Evolutionary conservation across 306 rosid species (phyloP), one percentile per base, ranked within the genome.

Genomic region (Acacia confusa): DNA sequence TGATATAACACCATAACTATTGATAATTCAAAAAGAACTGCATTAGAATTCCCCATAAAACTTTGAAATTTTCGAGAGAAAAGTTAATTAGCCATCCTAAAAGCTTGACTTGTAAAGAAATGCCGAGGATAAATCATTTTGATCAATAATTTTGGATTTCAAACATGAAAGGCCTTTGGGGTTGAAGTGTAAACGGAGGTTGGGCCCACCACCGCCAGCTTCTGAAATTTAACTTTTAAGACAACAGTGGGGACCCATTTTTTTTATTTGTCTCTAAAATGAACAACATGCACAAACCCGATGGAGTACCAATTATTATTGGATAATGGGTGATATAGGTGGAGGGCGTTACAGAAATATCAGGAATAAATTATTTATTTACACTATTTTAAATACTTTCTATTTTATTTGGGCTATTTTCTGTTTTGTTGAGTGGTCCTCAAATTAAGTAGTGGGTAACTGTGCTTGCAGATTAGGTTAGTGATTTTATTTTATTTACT

Each of bases 1-100:
- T 76, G 99, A 90, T 91, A 89, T 90, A 83, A 95, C 97, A 75
- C 99, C 99, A 77, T 86, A 95, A 69, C 97, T 90, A 91, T 77
- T 30, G 44, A 55, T 41, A 75, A 79, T 78, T 79, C 75, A 86
- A 28, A 74, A 67, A 83, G 79, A 53, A 69, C 72, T 57, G 80
- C 65, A 80, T 81, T 57, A 85, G 70, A 69, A 87, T 70, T 79
- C 72, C 71, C 77, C 50, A 74, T 72, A 9, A 60, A 83, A 77
- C 1, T 71, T 53, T 66, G 64, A 70, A 36, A 45, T 65, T 45
- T 72, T 64, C 75, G 78, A 80, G 70, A 81, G 74, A 74, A 55
- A 68, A 84, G 78, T 53, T 75, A 74, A 70, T 43, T 64, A 81
- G 67, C 47, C 79, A 74, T 55, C 74, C 65, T 78, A 60, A 74